Evolutionary conservation across 305 asterid genomes (phyloP), one percentile per base, ranked within the genome.

Genomic region (Fraxinus dipetala): DNA sequence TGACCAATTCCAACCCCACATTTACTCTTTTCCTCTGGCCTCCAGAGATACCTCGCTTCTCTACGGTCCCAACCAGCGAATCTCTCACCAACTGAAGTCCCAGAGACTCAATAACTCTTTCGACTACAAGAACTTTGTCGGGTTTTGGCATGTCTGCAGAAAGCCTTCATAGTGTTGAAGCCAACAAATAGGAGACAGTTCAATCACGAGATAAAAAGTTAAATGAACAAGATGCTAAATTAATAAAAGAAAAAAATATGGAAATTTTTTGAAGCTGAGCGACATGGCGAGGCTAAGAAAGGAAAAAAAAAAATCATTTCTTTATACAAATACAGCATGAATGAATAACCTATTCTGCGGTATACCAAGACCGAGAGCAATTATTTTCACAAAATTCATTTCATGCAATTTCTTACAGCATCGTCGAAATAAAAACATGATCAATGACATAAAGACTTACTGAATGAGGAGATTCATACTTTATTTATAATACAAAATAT

Each of bases 11-110:
- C 69, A 96, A 86, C 78, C 99, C 99, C 65, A 96, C 99, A 86
- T 96, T 96, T 38, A 96, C 99, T 82, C 99, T 92, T 91, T 96
- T 96, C 88, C 94, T 90, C 91, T 96, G 99, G 78, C 99, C 99
- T 81, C 99, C 99, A 56, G 99, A 96, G 81, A 96, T 96, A 78
- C 99, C 99, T 80, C 99, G 95, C 85, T 84, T 91, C 85, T 93
- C 97, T 36, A 96, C 98, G 67, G 98, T 96, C 81, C 99, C 99
- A 75, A 96, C 99, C 75, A 94, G 92, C 54, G 98, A 93, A 88
- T 94, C 98, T 89, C 99, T 89, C 79, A 94, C 90, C 59, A 91
- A 91, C 89, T 94, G 99, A 78, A 96, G 91, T 79, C 99, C 99
- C 87, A 96, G 94, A 84, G 98, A 86, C 83, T 96, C 99, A 45